Base-by-base conservation (phyloP, 306 rosid genomes). In the Albizia julibrissin region DNA sequence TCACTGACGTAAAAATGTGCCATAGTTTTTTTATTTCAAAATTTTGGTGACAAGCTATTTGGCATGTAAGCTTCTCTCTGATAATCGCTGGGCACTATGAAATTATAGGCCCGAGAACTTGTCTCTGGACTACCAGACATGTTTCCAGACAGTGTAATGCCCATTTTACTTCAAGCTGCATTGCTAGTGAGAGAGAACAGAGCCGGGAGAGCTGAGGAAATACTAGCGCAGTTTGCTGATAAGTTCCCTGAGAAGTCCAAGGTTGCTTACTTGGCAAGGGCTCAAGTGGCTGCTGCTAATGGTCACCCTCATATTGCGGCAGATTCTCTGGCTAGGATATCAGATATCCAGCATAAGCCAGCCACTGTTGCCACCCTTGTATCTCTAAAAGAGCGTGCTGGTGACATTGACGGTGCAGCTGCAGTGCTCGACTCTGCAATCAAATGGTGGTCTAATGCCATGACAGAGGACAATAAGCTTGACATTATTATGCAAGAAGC, bases 291-390 rank as follows among this genome's bases (percentile, higher is more conserved):
- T 77, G 95, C 99, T 34, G 96, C 94, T 37, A 97, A 97, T 47
- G 89, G 93, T 76, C 98, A 92, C 65, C 97, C 90, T 79, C 94
- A 92, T 79, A 83, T 93, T 78, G 99, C 99, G 39, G 95, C 97
- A 0, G 98, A 93, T 82, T 95, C 99, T 80, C 89, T 93, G 56
- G 81, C 91, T 71, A 92, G 82, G 87, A 92, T 95, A 85, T 84
- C 91, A 0, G 97, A 91, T 87, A 92, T 95, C 75, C 97, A 92
- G 82, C 97, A 93, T 87, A 91, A 85, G 94, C 98, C 98, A 29
- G 98, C 98, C 69, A 95, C 98, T 74, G 92, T 92, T 75, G 98
- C 99, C 76, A 95, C 99, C 68, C 90, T 95, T 49, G 99, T 93
- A 72, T 86, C 98, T 82, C 90, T 95, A 37, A 92, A 87, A 87